A percentile compares a stretch with the other conserved stretches of the same genome.
phyloP scores from a whole-genome alignment of 345 rosid genomes.

The Reutealis trisperma region DNA sequence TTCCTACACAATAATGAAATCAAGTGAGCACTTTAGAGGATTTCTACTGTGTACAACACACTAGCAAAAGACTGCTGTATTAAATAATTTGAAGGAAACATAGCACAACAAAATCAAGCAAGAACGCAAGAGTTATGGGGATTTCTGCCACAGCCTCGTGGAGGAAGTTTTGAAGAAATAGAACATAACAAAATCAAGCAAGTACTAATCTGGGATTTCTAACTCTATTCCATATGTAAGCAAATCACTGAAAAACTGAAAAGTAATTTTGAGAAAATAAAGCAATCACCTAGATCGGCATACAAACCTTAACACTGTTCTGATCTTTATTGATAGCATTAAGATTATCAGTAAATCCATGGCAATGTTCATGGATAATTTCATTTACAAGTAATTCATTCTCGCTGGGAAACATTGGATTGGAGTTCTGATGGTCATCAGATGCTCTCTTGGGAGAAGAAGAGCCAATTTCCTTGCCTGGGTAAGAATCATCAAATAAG shows the following conservation, averaged over 20 bases:
- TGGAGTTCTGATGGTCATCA: neutral
- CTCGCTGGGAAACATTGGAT: constrained; percentile 29
- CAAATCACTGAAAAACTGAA: neutral
- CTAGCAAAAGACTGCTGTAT: neutral
- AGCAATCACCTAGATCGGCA: neutral
- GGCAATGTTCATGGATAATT: constrained; percentile 52
- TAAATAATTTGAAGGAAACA: neutral
- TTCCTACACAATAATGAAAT: constrained; percentile 40
- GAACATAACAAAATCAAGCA: constrained; percentile 7
- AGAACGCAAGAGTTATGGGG: neutral
- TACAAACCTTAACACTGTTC: constrained; percentile 56
- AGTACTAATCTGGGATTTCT: neutral
- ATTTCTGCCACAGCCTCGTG: neutral
- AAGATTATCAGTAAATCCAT: constrained; percentile 44
- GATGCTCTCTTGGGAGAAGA: neutral
- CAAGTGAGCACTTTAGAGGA: neutral
- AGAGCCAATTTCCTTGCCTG: constrained; percentile 35
- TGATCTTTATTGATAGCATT: constrained; percentile 41
- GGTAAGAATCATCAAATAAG: constrained; percentile 41
- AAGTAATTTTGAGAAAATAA: neutral
- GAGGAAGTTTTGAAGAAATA: neutral
- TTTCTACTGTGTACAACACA: neutral
- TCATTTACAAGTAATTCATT: constrained; percentile 86
- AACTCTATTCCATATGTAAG: neutral
- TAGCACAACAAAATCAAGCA: neutral